Conservation (phyloP, 1,284 basidiomycete genomes). For the Moesziomyces antarcticus region DNA sequence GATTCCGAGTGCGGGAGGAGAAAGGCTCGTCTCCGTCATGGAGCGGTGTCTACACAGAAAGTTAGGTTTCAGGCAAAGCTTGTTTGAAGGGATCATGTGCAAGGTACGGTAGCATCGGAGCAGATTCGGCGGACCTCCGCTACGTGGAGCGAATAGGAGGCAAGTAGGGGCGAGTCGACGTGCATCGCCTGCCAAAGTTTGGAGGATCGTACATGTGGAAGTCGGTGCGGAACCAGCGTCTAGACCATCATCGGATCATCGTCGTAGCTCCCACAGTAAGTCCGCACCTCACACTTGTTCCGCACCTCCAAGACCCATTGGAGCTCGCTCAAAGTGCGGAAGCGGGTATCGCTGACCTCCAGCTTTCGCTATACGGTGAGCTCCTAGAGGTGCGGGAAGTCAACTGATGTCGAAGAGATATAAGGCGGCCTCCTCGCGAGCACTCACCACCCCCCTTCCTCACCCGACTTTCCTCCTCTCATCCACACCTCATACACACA, state of each 20-base stretch:
- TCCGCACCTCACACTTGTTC: not conserved
- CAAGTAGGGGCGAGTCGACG: no score
- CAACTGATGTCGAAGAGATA: not conserved
- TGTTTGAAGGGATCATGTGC: no score
- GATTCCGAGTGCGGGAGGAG: no score
- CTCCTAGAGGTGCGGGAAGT: not conserved
- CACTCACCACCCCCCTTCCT: not conserved
- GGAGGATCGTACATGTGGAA: not conserved
- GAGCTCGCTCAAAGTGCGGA: not conserved
- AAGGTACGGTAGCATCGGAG: no score
- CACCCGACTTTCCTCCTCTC: constrained; percentile 4
- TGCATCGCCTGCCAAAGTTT: no score
- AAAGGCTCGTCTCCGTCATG: no score
- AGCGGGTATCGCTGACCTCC: not conserved
- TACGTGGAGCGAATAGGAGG: no score
- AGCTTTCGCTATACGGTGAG: not conserved
- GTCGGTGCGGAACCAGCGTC: not conserved
- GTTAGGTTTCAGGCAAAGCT: no score
- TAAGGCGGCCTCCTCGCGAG: constrained; percentile 1
- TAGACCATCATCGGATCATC: not conserved
- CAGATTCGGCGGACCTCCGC: no score
- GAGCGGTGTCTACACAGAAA: no score
- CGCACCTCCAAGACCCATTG: not conserved
- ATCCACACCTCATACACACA: not conserved
- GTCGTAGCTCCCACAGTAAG: not conserved